Conservation (phyloP, 2,329 filamentous ascomycete genomes). For the Cladosporium halotolerans region DNA sequence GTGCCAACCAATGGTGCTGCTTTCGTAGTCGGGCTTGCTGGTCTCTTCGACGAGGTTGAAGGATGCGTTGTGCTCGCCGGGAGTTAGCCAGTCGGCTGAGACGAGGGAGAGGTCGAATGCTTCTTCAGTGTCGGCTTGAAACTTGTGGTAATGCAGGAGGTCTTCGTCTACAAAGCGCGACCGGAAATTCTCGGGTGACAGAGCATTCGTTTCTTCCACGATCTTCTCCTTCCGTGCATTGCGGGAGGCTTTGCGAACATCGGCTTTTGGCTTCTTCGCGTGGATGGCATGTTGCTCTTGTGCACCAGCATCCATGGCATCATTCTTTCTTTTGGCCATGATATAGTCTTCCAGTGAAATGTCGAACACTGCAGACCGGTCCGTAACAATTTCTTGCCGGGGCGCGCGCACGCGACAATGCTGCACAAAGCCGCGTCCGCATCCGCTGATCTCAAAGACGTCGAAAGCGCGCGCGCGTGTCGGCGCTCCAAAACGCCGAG, state of each 20-base stretch:
- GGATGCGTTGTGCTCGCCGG: conserved; percentile 41
- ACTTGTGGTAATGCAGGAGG: not conserved
- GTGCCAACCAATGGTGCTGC: conserved; percentile 59
- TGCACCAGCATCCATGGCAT: not conserved
- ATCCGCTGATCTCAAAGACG: not conserved
- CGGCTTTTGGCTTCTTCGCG: not conserved
- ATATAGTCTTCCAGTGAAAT: not conserved
- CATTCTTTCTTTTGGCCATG: conserved; percentile 2
- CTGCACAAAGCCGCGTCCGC: not conserved
- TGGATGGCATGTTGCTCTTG: too few species aligned
- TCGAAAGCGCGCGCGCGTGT: not conserved
- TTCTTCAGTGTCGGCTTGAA: conserved; percentile 4
- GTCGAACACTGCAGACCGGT: not conserved
- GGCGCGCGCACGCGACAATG: not conserved
- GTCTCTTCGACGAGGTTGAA: conserved; percentile 56
- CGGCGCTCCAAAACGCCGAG: not conserved
- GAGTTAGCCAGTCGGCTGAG: conserved; percentile 11
- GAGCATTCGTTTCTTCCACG: conserved; percentile 15
- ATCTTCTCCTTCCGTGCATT: conserved; percentile 6
- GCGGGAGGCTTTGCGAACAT: not conserved
- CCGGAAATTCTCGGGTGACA: conserved; percentile 12
- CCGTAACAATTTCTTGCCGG: not conserved
- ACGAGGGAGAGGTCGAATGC: conserved; percentile 12
- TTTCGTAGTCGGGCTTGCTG: conserved; percentile 58
- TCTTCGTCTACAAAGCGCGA: conserved; percentile 10